These are phyloP conservation scores for Pleurotus giganteus DNA, from an alignment of 768 basidiomycete genomes.

Conservation along the genomic window DNA sequence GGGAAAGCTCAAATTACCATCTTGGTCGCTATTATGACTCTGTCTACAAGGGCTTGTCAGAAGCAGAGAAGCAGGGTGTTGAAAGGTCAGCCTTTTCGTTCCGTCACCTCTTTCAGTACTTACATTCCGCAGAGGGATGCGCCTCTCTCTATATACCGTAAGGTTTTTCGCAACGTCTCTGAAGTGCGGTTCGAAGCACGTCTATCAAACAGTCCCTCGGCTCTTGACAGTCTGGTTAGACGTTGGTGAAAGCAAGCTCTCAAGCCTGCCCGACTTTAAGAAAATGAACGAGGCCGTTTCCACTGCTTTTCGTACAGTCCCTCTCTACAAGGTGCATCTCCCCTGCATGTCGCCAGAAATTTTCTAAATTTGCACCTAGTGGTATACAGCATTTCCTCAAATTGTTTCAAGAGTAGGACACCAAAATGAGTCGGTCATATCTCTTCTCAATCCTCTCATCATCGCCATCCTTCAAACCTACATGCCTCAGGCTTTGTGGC, in stretches of 20 bases:
- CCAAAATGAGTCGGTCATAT: constrained; percentile 56
- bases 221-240: constrained; percentile 95
- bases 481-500: constrained; percentile 91
- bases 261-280: constrained; percentile 37
- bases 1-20: constrained; percentile 86
- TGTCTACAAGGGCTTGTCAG: constrained; percentile 59
- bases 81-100: constrained; percentile 37
- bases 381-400: constrained; percentile 96
- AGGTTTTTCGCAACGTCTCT: constrained; percentile 70
- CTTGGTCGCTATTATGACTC: constrained; percentile 88
- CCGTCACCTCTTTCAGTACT: background rate
- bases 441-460: constrained; percentile 64
- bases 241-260: constrained; percentile 59
- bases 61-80: constrained; percentile 37
- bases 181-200: constrained; percentile 85
- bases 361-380: constrained; percentile 44
- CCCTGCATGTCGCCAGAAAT: constrained; percentile 3
- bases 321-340: constrained; percentile 71
- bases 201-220: constrained; percentile 93
- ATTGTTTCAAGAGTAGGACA: constrained; percentile 93
- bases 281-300: constrained; percentile 59
- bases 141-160: constrained; percentile 66
- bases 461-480: constrained; percentile 72
- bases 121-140: constrained; percentile 43
- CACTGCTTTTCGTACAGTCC: constrained; percentile 55